Evolutionary conservation across 805 yeast species (phyloP), one percentile per base, ranked within the genome.

Genomic region (Pichia nanzhaoensis): DNA sequence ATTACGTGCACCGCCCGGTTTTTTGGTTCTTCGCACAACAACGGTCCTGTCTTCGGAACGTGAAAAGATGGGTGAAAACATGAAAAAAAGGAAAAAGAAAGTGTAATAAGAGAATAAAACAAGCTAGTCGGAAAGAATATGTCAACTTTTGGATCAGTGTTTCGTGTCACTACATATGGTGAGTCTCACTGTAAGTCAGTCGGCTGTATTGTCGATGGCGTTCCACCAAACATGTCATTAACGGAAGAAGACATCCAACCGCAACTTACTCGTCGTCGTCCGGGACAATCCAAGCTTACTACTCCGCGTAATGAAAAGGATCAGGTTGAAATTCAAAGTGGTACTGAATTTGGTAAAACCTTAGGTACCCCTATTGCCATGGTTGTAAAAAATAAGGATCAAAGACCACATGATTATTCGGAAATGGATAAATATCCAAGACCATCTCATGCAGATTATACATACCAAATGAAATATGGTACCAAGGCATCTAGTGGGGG

Each of bases 301-400:
- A 93, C 99, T 5, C 99, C 99, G 55, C 76, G 99, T 70, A 82
- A 93, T 63, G 99, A 93, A 67, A 90, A 91, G 58, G 99, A 93
- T 64, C 73, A 73, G 46, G 99, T 93, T 20, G 83, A 80, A 55
- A 90, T 93, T 58, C 99, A 93, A 71, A 80, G 93, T 28, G 99
- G 99, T 55, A 84, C 95, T 21, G 99, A 93, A 65, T 73, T 77
- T 60, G 96, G 96, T 41, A 75, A 77, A 57, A 85, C 98, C 40
- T 72, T 93, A 51, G 99, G 99, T 32, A 86, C 96, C 28, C 98
- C 99, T 21, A 85, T 93, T 48, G 97, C 86, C 10, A 87, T 93
- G 96, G 60, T 90, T 46, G 95, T 93, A 19, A 74, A 74, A 58
- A 93, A 93, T 65, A 89, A 93, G 69, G 99, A 93, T 68, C 99